Base-by-base conservation (phyloP, 495 filamentous ascomycete genomes). In the Cenococcum geophilum region DNA sequence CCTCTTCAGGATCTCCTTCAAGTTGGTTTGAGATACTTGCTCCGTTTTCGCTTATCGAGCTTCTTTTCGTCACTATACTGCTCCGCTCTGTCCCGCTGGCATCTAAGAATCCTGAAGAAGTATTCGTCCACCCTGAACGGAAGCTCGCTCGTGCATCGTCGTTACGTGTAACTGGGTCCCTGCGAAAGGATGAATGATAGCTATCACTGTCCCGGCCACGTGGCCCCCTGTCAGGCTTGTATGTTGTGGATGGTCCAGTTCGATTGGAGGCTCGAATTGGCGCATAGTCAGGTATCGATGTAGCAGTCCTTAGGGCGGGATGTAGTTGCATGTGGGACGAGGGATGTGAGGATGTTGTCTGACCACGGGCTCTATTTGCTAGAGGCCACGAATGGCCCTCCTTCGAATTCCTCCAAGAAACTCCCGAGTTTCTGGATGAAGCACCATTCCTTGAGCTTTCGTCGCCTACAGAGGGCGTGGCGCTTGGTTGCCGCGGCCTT, bases 21-120 rank as follows among this genome's bases (percentile, higher is more conserved):
- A 1, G 20, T 20, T 16, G 10, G 5, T 23, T 16, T 16, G 21
- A 23, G 25, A 37, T 21, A 32, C 64, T 67, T 5, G 32, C 37
- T 10, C 60, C 49, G 43, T 59, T 34, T 58, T 83, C 81, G 16
- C 82, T 88, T 35, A 85, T 81, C 0, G 88, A 92, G 74, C 87
- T 93, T 60, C 83, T 82, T 65, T 88, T 91, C 0, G 90, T 92
- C 58, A 86, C 65, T 25, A 95, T 79, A 70, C 89, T 95, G 69
- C 88, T 92, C 36, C 88, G 79, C 67, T 92, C 89, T 1, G 91
- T 93, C 16, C 80, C 83, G 27, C 82, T 80, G 0, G 81, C 80
- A 10, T 85, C 86, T 37, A 88, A 77, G 35, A 81, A 83, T 52
- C 87, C 89, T 0, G 89, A 91, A 1, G 89, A 91, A 20, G 79